These are phyloP conservation scores for Barbarea vulgaris DNA, from an alignment of 345 rosid genomes.

Conservation along the genomic window DNA sequence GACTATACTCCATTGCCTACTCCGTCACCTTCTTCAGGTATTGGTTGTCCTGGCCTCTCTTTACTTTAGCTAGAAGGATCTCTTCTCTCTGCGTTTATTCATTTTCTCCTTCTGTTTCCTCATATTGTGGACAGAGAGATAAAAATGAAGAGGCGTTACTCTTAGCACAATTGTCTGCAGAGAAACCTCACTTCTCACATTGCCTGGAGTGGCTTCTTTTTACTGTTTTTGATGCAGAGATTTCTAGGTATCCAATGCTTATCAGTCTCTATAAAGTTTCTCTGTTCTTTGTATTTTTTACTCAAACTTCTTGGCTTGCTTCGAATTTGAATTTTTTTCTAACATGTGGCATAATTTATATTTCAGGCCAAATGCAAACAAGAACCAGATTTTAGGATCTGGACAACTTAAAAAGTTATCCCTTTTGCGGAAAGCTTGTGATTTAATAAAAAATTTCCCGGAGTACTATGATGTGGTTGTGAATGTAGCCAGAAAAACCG, in stretches of 20 bases:
- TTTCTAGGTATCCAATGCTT: constrained; percentile 67
- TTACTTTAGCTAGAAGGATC: constrained; percentile 5
- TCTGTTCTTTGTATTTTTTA: background rate
- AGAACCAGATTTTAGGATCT: constrained; percentile 57
- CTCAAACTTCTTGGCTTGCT: background rate
- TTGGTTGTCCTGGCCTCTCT: constrained; percentile 21
- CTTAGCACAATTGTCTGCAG: constrained; percentile 86
- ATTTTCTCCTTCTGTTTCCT: constrained; percentile 27
- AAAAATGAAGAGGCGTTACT: constrained; percentile 85
- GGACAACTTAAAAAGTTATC: constrained; percentile 48
- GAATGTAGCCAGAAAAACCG: constrained; percentile 98
- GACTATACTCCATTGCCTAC: constrained; percentile 93
- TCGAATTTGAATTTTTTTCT: background rate
- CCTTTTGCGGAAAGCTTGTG: constrained; percentile 88
- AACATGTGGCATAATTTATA: constrained; percentile 19
- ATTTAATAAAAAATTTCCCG: constrained; percentile 79
- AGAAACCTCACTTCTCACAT: constrained; percentile 95
- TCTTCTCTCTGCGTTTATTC: constrained; percentile 17
- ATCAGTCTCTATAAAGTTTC: background rate
- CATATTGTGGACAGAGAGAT: constrained; percentile 59
- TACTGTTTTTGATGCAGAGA: constrained; percentile 95
- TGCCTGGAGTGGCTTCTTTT: constrained; percentile 99
- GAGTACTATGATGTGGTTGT: constrained; percentile 96
- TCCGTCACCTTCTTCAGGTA: constrained; percentile 99
- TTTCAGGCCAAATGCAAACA: constrained; percentile 68